These are phyloP conservation scores for Colletotrichum filicis DNA, from an alignment of 2,329 filamentous ascomycete species.

Conservation along the genomic window DNA sequence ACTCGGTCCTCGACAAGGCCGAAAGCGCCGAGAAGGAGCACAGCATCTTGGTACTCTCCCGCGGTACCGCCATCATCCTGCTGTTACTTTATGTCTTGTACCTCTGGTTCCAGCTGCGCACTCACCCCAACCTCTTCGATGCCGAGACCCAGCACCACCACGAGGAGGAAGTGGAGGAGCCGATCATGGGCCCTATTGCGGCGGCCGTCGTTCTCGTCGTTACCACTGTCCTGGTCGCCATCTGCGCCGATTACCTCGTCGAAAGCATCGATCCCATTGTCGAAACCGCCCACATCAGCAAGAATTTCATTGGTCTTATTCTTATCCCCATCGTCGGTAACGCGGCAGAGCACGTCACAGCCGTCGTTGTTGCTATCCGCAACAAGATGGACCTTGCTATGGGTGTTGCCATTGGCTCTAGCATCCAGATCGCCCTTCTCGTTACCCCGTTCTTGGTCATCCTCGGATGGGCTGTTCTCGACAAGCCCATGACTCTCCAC, in stretches of 20 bases:
- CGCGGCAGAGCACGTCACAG: constrained; percentile 84
- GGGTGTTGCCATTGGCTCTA: constrained; percentile 84
- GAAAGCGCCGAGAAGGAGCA: constrained; percentile 53
- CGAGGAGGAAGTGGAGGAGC: constrained; percentile 53
- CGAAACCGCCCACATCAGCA: constrained; percentile 76
- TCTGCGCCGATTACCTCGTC: constrained; percentile 83
- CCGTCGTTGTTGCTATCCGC: constrained; percentile 81
- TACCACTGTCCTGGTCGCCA: constrained; percentile 75
- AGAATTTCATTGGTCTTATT: constrained; percentile 84
- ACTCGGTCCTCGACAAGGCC: constrained; percentile 67
- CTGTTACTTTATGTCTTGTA: constrained; percentile 81
- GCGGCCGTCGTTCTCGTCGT: constrained; percentile 75
- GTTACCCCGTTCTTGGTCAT: constrained; percentile 85
- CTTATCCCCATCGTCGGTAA: constrained; percentile 84
- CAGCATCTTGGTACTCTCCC: constrained; percentile 78
- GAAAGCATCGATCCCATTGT: constrained; percentile 81
- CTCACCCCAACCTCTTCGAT: constrained; percentile 79
- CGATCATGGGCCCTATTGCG: constrained; percentile 70
- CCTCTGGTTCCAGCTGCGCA: constrained; percentile 81
- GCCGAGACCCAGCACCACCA: constrained; percentile 51
- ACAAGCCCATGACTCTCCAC: constrained; percentile 78
- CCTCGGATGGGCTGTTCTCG: constrained; percentile 80
- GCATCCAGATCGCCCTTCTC: constrained; percentile 84
- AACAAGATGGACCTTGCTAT: constrained; percentile 82
- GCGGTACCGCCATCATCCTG: constrained; percentile 80